Conservation (phyloP, 2,329 filamentous ascomycete species). For the Xylariaceae sp. region DNA sequence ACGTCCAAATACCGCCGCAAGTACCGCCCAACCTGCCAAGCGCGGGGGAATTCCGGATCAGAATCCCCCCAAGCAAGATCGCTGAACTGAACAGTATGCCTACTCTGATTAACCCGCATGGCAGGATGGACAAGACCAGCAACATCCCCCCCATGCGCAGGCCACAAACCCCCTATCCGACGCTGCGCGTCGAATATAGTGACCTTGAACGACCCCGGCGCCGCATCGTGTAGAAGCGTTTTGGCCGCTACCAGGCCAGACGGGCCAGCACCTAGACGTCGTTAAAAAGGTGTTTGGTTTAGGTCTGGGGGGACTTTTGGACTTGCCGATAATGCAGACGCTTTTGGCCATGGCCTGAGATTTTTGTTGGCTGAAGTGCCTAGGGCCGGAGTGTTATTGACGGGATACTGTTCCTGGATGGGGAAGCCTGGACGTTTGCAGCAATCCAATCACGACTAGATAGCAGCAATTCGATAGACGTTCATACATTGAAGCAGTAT, state of each 20-base stretch:
- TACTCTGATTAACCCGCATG: slow-evolving; percentile 71
- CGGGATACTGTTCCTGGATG: no score
- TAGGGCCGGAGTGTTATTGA: not conserved
- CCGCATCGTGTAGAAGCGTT: slow-evolving; percentile 60
- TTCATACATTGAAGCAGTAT: no score
- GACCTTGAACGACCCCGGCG: slow-evolving; percentile 56
- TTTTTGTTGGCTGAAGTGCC: not conserved
- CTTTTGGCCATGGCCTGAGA: slow-evolving; percentile 40
- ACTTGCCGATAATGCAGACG: slow-evolving; percentile 50
- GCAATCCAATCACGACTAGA: no score
- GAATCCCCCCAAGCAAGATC: slow-evolving; percentile 66
- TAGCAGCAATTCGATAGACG: no score
- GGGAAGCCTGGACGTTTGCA: no score
- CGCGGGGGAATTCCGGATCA: slow-evolving; percentile 64
- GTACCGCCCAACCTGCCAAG: slow-evolving; percentile 73
- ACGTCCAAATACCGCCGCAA: slow-evolving; percentile 58
- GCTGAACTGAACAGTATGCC: slow-evolving; percentile 68
- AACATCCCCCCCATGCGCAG: slow-evolving; percentile 46
- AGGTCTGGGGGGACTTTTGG: not conserved
- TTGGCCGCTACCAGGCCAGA: slow-evolving; percentile 69
- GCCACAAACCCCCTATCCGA: slow-evolving; percentile 76
- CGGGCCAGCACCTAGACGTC: slow-evolving; percentile 63
- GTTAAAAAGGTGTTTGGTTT: slow-evolving; percentile 1
- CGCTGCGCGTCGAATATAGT: slow-evolving; percentile 64
- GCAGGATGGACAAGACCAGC: slow-evolving; percentile 58